Conservation (phyloP, 768 basidiomycete genomes). For the Rhizopogon vesiculosus region DNA sequence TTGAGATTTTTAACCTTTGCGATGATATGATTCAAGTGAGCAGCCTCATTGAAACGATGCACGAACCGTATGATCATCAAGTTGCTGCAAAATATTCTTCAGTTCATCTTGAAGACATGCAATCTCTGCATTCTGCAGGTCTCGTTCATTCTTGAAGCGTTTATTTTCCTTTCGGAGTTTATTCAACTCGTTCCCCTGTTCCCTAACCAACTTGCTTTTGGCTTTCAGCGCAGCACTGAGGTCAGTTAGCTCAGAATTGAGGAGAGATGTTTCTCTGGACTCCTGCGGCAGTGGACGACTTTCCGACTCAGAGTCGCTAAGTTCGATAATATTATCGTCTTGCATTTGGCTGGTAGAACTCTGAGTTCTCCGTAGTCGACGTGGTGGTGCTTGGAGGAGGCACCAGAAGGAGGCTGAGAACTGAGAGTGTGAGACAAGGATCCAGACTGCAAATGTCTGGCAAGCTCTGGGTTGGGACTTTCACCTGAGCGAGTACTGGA, state of each 20-base stretch:
- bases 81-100: neutral
- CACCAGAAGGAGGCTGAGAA: neutral
- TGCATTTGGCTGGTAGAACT: neutral
- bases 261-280: neutral
- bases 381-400: neutral
- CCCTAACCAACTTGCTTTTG: neutral
- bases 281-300: neutral
- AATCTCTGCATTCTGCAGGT: neutral
- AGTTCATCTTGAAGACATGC: conserved; percentile 1
- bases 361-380: neutral
- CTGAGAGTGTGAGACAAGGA: neutral
- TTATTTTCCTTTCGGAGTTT: neutral
- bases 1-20: neutral
- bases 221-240: neutral
- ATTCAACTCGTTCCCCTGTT: neutral
- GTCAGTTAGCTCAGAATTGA: neutral
- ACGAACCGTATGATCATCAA: neutral
- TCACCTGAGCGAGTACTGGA: neutral
- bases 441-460: neutral
- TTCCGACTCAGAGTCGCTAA: neutral
- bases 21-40: neutral
- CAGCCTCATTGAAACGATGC: neutral
- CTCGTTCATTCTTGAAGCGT: neutral
- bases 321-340: neutral
- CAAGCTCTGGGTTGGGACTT: neutral